These are phyloP conservation scores for Saccharomyces hybrid DNA, from an alignment of 1,139 yeast species.

Conservation along the genomic window DNA sequence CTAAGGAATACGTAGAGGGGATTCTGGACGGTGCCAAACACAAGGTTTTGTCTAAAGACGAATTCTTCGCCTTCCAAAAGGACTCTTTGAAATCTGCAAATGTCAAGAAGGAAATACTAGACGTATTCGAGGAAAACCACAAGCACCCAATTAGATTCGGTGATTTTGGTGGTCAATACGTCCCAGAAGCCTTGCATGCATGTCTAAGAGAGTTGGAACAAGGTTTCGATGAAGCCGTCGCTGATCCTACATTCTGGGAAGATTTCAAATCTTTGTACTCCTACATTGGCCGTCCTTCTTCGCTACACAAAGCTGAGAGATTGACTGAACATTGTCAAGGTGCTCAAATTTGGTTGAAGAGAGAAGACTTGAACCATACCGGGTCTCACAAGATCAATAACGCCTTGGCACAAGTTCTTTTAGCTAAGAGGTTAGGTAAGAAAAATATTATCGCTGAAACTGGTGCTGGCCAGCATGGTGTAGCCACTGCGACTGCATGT, in stretches of 20 bases:
- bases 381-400: slow-evolving; percentile 97
- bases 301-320: slow-evolving; percentile 84
- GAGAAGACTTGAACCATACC: slow-evolving; percentile 97
- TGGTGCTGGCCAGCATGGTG: slow-evolving; percentile 99
- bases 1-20: slow-evolving; percentile 57
- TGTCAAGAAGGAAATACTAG: slow-evolving; percentile 20
- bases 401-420: slow-evolving; percentile 87
- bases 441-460: slow-evolving; percentile 92
- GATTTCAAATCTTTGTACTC: slow-evolving; percentile 77
- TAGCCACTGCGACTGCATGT: slow-evolving; percentile 98
- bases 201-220: slow-evolving; percentile 83
- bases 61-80: slow-evolving; percentile 19
- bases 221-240: slow-evolving; percentile 80
- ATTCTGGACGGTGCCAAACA: slow-evolving; percentile 58
- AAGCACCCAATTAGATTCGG: slow-evolving; percentile 76
- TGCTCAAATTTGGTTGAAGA: slow-evolving; percentile 94
- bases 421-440: slow-evolving; percentile 91
- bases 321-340: slow-evolving; percentile 89
- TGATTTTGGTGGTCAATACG: slow-evolving; percentile 96
- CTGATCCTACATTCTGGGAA: slow-evolving; percentile 88
- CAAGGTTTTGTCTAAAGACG: slow-evolving; percentile 24
- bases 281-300: slow-evolving; percentile 94
- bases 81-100: slow-evolving; percentile 28
- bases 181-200: slow-evolving; percentile 91
- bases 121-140: slow-evolving; percentile 46